A percentile compares a stretch with the other conserved stretches of the same genome.
Evolutionary conservation across 192 early-diverging fungal species (phyloP).

Genomic region (Backusella sp.): DNA sequence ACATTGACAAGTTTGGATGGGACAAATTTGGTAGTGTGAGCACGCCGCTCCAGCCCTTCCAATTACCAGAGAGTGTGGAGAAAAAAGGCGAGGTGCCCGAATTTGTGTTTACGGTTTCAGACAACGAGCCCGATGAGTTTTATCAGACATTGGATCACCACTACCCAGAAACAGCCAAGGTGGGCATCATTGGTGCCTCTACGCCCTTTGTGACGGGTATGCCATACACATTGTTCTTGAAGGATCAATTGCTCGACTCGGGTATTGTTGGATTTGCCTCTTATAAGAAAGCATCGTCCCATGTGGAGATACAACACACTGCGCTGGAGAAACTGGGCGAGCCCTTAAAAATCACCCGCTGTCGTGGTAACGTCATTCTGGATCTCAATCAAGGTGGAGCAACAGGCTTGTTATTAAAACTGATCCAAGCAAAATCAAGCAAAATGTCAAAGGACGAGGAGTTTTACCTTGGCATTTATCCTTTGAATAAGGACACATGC

Average conservation of each 20-base stretch:
- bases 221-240: constrained; percentile 51
- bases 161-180: constrained; percentile 38
- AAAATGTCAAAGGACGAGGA: constrained; percentile 51
- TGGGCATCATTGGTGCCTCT: constrained; percentile 49
- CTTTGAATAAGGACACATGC: neutral
- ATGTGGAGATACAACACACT: constrained; percentile 32
- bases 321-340: constrained; percentile 43
- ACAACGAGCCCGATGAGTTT: constrained; percentile 53
- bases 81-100: neutral
- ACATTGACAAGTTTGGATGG: constrained; percentile 31
- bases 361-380: constrained; percentile 56
- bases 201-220: constrained; percentile 55
- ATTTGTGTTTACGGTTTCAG: constrained; percentile 42
- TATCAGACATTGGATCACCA: constrained; percentile 49
- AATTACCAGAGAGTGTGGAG: neutral
- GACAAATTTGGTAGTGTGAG: constrained; percentile 29
- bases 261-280: constrained; percentile 50
- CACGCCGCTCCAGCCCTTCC: constrained; percentile 9
- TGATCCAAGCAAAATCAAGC: constrained; percentile 27
- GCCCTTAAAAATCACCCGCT: constrained; percentile 51
- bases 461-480: constrained; percentile 49
- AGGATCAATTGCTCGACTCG: constrained; percentile 38
- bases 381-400: constrained; percentile 51
- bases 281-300: neutral
- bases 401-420: constrained; percentile 45